Percentiles rank a stretch among this genome's conserved stretches.
Evolutionary conservation across 2,329 filamentous ascomycete species (phyloP).

Genomic region (Penicillium psychrosexuale): DNA sequence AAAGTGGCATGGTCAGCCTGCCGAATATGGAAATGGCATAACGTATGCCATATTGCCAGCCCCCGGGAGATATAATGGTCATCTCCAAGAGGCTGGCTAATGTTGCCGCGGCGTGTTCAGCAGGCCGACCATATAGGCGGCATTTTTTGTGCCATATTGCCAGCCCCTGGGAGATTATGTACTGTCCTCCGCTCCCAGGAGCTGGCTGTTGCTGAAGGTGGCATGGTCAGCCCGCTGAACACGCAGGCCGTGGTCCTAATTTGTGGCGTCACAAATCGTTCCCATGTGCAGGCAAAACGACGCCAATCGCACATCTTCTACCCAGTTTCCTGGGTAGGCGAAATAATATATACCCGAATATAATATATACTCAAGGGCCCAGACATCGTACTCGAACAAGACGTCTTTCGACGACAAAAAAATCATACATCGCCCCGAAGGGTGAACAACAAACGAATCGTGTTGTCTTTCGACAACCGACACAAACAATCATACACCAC

Average conservation of each 20-base stretch:
- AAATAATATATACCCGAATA: neutral
- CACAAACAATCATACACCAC: neutral
- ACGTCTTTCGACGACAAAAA: neutral
- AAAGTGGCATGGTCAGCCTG: neutral
- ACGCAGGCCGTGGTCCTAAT: neutral
- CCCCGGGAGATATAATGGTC: neutral
- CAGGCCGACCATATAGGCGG: neutral
- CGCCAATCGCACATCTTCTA: neutral
- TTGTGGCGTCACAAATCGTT: neutral
- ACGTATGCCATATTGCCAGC: neutral
- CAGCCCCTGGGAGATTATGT: neutral
- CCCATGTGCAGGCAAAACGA: neutral
- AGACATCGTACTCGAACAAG: neutral
- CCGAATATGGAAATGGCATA: neutral
- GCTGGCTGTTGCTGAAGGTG: neutral
- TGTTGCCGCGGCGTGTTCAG: neutral
- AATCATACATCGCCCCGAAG: neutral
- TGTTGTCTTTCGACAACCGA: neutral
- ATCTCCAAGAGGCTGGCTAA: neutral
- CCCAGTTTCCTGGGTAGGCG: neutral
- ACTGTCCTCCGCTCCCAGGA: neutral
- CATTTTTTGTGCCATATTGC: neutral
- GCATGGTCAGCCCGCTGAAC: neutral
- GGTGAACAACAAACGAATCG: neutral
- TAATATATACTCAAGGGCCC: neutral